phyloP scores from a whole-genome alignment of 352 stramenopile genomes.

The Phytophthora parvispora region DNA sequence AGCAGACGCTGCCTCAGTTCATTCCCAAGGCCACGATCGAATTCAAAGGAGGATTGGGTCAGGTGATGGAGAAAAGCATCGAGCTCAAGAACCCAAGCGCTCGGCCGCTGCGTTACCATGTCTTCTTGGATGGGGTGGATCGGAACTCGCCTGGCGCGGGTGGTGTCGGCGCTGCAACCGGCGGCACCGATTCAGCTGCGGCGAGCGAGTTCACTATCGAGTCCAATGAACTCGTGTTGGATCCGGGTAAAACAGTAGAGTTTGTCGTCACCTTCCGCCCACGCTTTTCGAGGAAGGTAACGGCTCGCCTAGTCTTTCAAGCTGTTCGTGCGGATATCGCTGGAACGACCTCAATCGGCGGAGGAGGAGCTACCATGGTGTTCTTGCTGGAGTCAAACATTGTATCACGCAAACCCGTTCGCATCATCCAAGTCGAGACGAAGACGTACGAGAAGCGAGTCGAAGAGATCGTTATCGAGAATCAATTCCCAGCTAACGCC shows the following conservation, averaged over 20 bases:
- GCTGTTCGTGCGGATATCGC: constrained; percentile 55
- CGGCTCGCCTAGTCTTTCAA: constrained; percentile 92
- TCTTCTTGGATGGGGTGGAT: constrained; percentile 79
- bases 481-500: constrained; percentile 82
- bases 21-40: constrained; percentile 95
- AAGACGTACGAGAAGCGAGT: constrained; percentile 84
- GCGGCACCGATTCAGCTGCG: not conserved
- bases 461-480: constrained; percentile 88
- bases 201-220: constrained; percentile 83
- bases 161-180: not conserved
- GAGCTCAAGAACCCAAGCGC: constrained; percentile 94
- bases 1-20: constrained; percentile 92
- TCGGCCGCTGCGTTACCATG: constrained; percentile 87
- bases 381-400: constrained; percentile 92
- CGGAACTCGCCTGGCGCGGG: not conserved
- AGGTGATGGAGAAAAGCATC: constrained; percentile 93
- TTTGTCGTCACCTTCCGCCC: constrained; percentile 90
- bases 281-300: constrained; percentile 88
- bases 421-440: constrained; percentile 83
- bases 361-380: constrained; percentile 85
- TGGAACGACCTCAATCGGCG: constrained; percentile 22
- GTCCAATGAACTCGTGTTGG: constrained; percentile 71
- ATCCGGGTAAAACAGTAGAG: constrained; percentile 73
- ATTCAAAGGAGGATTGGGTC: constrained; percentile 90
- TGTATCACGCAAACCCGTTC: constrained; percentile 74